Conservation (phyloP, 1,284 basidiomycete species). For the Rugosomyces carneus region DNA sequence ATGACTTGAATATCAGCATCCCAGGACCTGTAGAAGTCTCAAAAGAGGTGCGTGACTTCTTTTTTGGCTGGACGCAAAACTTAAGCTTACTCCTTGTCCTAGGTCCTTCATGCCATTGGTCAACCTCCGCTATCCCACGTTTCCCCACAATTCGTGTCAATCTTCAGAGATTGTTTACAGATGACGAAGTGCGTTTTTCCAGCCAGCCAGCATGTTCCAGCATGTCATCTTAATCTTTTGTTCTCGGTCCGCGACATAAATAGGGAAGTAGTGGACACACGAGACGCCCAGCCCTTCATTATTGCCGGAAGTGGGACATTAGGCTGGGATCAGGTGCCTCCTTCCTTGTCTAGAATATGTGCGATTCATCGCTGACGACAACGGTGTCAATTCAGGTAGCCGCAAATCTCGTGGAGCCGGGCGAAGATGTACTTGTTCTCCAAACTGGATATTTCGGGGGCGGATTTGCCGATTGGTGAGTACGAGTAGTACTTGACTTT, state of each 20-base stretch:
- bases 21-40: slow-evolving; percentile 80
- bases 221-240: slow-evolving; percentile 26
- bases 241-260: neutral
- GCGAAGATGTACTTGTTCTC: slow-evolving; percentile 77
- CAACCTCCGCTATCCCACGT: slow-evolving; percentile 90
- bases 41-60: slow-evolving; percentile 51
- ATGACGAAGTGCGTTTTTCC: slow-evolving; percentile 62
- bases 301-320: slow-evolving; percentile 91
- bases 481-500: neutral
- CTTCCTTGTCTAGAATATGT: neutral
- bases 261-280: slow-evolving; percentile 73
- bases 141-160: slow-evolving; percentile 83
- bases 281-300: slow-evolving; percentile 79
- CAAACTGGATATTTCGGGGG: slow-evolving; percentile 92
- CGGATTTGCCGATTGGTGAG: slow-evolving; percentile 76
- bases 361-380: neutral
- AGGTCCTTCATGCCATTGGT: slow-evolving; percentile 69
- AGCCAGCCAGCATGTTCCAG: slow-evolving; percentile 69
- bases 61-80: too few species aligned
- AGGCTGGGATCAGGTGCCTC: slow-evolving; percentile 81
- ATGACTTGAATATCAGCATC: slow-evolving; percentile 44
- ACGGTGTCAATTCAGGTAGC: slow-evolving; percentile 45
- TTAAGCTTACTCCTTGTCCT: neutral
- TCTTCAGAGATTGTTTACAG: slow-evolving; percentile 87
- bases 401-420: slow-evolving; percentile 77